Conservation (phyloP, 2,329 filamentous ascomycete species). For the Botryotinia globosa region DNA sequence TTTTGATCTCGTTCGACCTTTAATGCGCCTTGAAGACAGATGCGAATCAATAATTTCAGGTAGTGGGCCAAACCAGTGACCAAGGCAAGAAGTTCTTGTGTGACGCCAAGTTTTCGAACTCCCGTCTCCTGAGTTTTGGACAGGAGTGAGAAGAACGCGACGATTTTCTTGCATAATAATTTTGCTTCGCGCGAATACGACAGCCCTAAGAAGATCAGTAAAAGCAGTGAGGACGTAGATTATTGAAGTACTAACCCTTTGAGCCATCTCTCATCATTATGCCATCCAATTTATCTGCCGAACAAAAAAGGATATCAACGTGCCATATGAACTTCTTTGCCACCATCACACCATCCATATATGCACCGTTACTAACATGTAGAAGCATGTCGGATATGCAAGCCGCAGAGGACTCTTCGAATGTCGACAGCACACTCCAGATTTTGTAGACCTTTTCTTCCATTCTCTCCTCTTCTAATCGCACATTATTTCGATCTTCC, state of each 20-base stretch:
- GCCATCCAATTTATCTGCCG: conserved; percentile 79
- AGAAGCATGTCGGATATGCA: conserved; percentile 99
- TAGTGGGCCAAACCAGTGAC: conserved; percentile 97
- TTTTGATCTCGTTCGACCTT: conserved; percentile 84
- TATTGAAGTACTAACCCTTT: conserved; percentile 60
- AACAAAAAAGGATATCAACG: conserved; percentile 87
- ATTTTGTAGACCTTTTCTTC: conserved; percentile 98
- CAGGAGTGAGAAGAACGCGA: conserved; percentile 92
- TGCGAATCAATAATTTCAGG: conserved; percentile 93
- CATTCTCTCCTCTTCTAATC: conserved; percentile 86
- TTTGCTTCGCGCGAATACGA: conserved; percentile 96
- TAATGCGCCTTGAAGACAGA: conserved; percentile 89
- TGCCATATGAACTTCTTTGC: conserved; percentile 96
- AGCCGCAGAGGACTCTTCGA: conserved; percentile 94
- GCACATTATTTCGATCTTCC: conserved; percentile 71
- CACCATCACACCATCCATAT: conserved; percentile 90
- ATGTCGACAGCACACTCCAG: conserved; percentile 95
- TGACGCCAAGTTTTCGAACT: conserved; percentile 89
- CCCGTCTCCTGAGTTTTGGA: conserved; percentile 92
- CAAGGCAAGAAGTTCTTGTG: conserved; percentile 94
- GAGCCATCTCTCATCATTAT: conserved; percentile 66
- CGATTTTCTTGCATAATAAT: conserved; percentile 98
- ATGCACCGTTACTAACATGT: conserved; percentile 96
- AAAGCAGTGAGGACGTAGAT: neutral
- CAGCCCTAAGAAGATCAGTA: conserved; percentile 55